A percentile compares a stretch with the other conserved stretches of the same genome.
Evolutionary conservation across 352 stramenopile genomes (phyloP).

Genomic region (Phytophthora multivora): DNA sequence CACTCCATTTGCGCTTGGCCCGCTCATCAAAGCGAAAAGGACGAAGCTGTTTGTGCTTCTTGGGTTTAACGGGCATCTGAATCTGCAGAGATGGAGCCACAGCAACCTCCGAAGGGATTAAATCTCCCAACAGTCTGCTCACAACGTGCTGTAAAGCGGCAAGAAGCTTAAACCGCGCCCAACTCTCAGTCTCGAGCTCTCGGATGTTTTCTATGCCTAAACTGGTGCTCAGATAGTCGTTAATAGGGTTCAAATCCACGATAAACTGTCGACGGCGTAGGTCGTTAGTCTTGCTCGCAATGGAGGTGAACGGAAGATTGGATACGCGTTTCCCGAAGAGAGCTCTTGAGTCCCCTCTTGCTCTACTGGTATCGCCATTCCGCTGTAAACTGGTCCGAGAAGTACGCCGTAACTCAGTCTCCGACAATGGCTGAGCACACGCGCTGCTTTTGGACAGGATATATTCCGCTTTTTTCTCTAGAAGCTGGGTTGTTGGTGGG

Average conservation of each 20-base stretch:
- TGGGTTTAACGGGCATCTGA: neutral
- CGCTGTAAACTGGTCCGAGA: too few relatives aligned
- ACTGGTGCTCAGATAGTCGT: slow-evolving; percentile 36
- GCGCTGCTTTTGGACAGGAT: slow-evolving; percentile 44
- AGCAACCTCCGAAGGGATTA: slow-evolving; percentile 9
- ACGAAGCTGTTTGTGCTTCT: slow-evolving; percentile 16
- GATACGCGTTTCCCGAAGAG: too few relatives aligned
- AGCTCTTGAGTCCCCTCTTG: too few relatives aligned
- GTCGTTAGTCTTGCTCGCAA: neutral
- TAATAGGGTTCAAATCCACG: slow-evolving; percentile 54
- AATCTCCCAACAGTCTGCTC: neutral
- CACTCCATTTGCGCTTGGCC: slow-evolving; percentile 22
- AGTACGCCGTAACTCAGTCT: slow-evolving; percentile 23
- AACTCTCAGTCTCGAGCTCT: slow-evolving; percentile 65
- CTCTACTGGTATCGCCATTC: too few relatives aligned
- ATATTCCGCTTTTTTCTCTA: slow-evolving; percentile 63
- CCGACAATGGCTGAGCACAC: slow-evolving; percentile 21
- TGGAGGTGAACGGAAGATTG: too few relatives aligned
- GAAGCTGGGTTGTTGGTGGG: slow-evolving; percentile 47
- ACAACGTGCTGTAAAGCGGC: slow-evolving; percentile 39
- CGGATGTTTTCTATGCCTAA: slow-evolving; percentile 36
- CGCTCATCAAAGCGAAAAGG: slow-evolving; percentile 28
- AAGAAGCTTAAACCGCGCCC: slow-evolving; percentile 54
- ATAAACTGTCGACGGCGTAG: slow-evolving; percentile 43
- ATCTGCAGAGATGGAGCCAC: neutral